Evolutionary conservation across 345 rosid species (phyloP).

Genomic region (Arabis alpina): DNA sequence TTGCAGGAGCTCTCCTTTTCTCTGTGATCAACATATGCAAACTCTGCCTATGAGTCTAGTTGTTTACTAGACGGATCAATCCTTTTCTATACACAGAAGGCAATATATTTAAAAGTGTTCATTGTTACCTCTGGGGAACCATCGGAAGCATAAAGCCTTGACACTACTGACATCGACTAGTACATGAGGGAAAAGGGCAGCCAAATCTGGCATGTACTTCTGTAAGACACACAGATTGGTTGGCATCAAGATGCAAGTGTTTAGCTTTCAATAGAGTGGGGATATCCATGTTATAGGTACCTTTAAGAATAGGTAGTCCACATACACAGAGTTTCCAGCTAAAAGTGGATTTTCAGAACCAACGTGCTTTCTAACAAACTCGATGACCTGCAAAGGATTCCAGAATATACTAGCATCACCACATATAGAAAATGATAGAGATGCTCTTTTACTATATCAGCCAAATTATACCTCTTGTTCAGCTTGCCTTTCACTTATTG

Average conservation of each 20-base stretch:
- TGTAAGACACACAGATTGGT: conserved; percentile 44
- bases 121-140: conserved; percentile 71
- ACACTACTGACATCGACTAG: conserved; percentile 92
- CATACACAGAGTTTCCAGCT: conserved; percentile 89
- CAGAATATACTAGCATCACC: conserved; percentile 9
- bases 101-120: background rate
- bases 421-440: background rate
- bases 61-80: background rate
- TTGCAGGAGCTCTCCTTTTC: conserved; percentile 61
- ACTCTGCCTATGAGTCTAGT: background rate
- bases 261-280: conserved; percentile 3
- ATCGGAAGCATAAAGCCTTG: conserved; percentile 73
- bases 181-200: conserved; percentile 71
- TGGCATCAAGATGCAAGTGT: conserved; percentile 54
- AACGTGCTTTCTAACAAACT: conserved; percentile 70
- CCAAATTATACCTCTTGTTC: conserved; percentile 64
- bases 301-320: conserved; percentile 78
- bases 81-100: background rate
- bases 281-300: conserved; percentile 44
- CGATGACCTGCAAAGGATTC: conserved; percentile 64
- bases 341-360: conserved; percentile 64
- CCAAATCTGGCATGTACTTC: conserved; percentile 91
- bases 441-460: background rate
- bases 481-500: conserved; percentile 73
- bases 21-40: conserved; percentile 51